Evolutionary conservation across 495 filamentous ascomycete species (phyloP).

Genomic region (Acidiella bohemica): DNA sequence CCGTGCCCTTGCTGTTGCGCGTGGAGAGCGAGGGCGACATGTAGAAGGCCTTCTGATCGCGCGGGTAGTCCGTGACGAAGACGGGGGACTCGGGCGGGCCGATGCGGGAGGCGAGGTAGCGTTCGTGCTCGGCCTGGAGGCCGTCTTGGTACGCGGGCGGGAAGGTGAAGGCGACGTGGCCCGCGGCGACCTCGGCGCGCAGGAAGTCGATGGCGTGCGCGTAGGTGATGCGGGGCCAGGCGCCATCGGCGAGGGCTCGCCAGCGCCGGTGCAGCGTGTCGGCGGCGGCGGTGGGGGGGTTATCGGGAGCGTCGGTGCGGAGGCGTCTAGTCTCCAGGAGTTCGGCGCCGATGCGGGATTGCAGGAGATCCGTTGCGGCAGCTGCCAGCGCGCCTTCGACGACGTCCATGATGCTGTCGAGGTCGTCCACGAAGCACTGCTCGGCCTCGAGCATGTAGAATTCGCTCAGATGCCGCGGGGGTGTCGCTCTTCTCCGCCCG

Average conservation of each 20-base stretch:
- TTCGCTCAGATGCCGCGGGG: conserved; percentile 82
- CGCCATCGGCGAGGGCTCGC: conserved; percentile 44
- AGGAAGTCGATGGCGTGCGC: conserved; percentile 59
- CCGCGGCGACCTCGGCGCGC: conserved; percentile 40
- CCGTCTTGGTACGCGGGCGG: conserved; percentile 57
- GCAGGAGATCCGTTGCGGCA: conserved; percentile 41
- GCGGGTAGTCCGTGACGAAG: conserved; percentile 88
- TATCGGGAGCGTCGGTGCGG: conserved; percentile 20
- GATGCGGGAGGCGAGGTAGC: conserved; percentile 61
- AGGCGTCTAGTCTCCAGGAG: conserved; percentile 33
- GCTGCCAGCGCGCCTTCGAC: conserved; percentile 63
- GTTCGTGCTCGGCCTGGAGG: conserved; percentile 86
- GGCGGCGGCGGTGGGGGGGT: conserved; percentile 25
- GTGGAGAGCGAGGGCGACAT: conserved; percentile 50
- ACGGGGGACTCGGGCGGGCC: conserved; percentile 54
- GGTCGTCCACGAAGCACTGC: conserved; percentile 56
- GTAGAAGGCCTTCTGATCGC: conserved; percentile 83
- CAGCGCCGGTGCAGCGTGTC: conserved; percentile 53
- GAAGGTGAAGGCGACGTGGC: conserved; percentile 45
- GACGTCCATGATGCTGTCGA: conserved; percentile 58
- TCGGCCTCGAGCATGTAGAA: conserved; percentile 99
- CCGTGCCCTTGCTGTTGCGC: neutral
- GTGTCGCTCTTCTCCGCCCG: conserved; percentile 92
- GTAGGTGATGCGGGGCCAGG: conserved; percentile 82
- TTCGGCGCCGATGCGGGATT: conserved; percentile 49